Evolutionary conservation across 2,329 filamentous ascomycete genomes (phyloP).

Genomic region (Aspergillus sp.): DNA sequence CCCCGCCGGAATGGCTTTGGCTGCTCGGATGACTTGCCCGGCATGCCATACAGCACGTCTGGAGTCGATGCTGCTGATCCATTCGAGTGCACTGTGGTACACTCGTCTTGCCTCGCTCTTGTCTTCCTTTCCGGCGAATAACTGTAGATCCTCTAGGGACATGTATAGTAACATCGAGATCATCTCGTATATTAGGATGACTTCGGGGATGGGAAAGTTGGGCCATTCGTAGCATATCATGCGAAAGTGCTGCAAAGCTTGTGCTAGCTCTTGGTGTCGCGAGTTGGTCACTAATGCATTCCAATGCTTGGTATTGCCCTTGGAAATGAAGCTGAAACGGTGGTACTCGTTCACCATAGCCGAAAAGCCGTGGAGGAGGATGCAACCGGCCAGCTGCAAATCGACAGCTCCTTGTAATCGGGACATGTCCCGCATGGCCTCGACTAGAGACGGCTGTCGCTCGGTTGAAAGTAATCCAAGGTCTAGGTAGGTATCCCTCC

Average conservation of each 20-base stretch:
- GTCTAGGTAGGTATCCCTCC: conserved; percentile 63
- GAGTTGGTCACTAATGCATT: conserved; percentile 53
- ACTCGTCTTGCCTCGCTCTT: conserved; percentile 41
- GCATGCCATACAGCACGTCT: conserved; percentile 63
- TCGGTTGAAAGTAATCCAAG: conserved; percentile 21
- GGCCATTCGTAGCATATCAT: conserved; percentile 33
- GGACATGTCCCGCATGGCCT: conserved; percentile 60
- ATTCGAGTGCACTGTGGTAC: conserved; percentile 38
- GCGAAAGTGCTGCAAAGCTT: conserved; percentile 57
- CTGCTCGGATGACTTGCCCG: conserved; percentile 65
- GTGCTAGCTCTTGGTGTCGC: conserved; percentile 64
- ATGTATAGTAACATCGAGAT: conserved; percentile 43
- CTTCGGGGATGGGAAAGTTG: conserved; percentile 24
- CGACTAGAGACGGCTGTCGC: conserved; percentile 43
- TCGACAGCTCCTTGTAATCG: conserved; percentile 58
- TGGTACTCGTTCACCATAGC: conserved; percentile 67
- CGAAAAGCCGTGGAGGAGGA: conserved; percentile 68
- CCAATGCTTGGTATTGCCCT: conserved; percentile 42
- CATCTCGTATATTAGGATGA: conserved; percentile 37
- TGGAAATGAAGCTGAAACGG: conserved; percentile 51
- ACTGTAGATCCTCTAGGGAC: conserved; percentile 47
- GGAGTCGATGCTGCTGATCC: conserved; percentile 40
- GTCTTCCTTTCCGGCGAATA: conserved; percentile 48
- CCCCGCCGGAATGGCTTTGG: conserved; percentile 55
- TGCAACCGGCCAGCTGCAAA: conserved; percentile 57